Base-by-base conservation (phyloP, 176 grass and related monocot genomes). In the Hordeum marinum region DNA sequence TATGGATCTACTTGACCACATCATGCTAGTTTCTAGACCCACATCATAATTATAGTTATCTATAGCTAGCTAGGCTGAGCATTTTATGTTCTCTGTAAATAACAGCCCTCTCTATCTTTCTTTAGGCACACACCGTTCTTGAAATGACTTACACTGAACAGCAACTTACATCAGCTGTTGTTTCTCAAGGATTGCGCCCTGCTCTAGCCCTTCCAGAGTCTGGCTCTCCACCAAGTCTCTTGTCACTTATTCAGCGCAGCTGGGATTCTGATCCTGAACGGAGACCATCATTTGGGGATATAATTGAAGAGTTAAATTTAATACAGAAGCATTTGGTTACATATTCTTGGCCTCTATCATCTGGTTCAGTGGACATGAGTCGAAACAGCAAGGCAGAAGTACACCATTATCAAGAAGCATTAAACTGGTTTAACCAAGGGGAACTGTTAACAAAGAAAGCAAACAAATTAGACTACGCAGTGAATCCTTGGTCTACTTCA, bases 121-220 rank as follows among this genome's bases (percentile, higher is more conserved):
- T 81, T 41, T 85, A 98, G 93, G 96, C 96, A 73, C 96, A 98
- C 87, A 98, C 96, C 6, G 71, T 95, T 83, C 93, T 98, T 89
- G 96, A 98, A 89, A 98, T 98, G 96, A 95, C 89, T 54, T 98
- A 94, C 65, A 98, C 93, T 1, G 96, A 98, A 86, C 96, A 98
- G 83, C 93, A 95, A 86, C 87, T 95, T 75, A 94, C 84, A 85
- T 70, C 96, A 72, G 90, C 90, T 80, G 76, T 98, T 68, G 95
- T 98, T 78, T 95, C 93, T 52, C 90, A 91, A 84, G 91, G 87
- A 83, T 77, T 98, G 74, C 83, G 93, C 12, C 93, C 96, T 76
- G 88, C 83, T 86, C 86, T 95, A 43, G 88, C 86, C 75, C 75
- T 88, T 80, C 86, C 86, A 68, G 79, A 92, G 73, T 89, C 81